phyloP scores from a whole-genome alignment of 768 basidiomycete species.

The Trametes maxima region DNA sequence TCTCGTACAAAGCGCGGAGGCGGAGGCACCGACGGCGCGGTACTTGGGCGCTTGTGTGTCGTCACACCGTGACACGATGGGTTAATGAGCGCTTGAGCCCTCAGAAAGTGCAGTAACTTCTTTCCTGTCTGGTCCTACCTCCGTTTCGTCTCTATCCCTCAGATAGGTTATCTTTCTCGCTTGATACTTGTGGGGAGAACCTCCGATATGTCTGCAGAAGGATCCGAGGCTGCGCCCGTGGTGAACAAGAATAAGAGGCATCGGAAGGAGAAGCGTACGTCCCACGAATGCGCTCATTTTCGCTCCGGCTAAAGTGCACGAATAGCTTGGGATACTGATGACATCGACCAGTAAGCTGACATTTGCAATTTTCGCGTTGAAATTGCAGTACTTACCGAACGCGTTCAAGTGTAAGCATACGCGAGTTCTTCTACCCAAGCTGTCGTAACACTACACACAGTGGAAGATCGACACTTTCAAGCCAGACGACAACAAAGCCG shows the following conservation, averaged over 20 bases:
- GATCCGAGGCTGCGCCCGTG: slow-evolving; percentile 31
- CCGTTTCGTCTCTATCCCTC: background rate
- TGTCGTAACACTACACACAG: slow-evolving; percentile 23
- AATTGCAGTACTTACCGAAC: slow-evolving; percentile 1
- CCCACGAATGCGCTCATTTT: background rate
- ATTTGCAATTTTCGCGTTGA: background rate
- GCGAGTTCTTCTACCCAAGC: background rate
- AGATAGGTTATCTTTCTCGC: background rate
- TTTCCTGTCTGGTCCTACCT: background rate
- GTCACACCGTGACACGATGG: background rate
- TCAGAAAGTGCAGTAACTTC: too few species aligned
- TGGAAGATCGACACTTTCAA: slow-evolving; percentile 90
- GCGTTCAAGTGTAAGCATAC: slow-evolving; percentile 34
- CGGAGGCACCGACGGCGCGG: background rate
- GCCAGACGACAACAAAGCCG: slow-evolving; percentile 74
- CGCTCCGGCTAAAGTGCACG: slow-evolving; percentile 15
- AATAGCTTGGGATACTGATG: slow-evolving; percentile 97
- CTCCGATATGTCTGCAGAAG: slow-evolving; percentile 6
- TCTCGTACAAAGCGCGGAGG: background rate
- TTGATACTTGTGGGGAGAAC: too few species aligned
- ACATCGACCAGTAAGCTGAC: slow-evolving; percentile 92
- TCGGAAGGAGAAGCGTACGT: slow-evolving; percentile 93
- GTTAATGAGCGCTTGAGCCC: too few species aligned
- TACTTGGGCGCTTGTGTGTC: background rate
- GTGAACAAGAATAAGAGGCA: slow-evolving; percentile 87